Conservation (phyloP, 441 rosid genomes). For the Erysimum cheiri region DNA sequence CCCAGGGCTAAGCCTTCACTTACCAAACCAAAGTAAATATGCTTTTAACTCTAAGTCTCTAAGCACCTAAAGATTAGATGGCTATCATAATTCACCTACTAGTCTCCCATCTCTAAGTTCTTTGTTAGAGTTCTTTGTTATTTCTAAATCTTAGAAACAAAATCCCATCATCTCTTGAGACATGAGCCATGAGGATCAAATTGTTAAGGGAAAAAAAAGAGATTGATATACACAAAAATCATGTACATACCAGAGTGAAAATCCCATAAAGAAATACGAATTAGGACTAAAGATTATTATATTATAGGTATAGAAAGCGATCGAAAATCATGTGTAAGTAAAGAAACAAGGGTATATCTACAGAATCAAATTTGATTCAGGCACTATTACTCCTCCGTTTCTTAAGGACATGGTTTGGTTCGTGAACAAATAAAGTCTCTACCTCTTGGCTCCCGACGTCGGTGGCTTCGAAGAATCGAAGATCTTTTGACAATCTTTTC, state of each 20-base stretch:
- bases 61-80: constrained; percentile 1
- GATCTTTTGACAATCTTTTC: constrained; percentile 41
- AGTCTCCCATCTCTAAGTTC: neutral
- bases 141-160: constrained; percentile 11
- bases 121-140: neutral
- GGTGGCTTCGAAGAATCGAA: constrained; percentile 45
- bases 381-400: constrained; percentile 40
- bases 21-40: neutral
- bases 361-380: constrained; percentile 31
- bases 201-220: neutral
- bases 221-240: constrained; percentile 16
- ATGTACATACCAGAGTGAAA: constrained; percentile 8
- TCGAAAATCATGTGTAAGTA: constrained; percentile 2
- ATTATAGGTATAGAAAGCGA: constrained; percentile 27
- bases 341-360: constrained; percentile 15
- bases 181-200: constrained; percentile 6
- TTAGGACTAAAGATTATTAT: constrained; percentile 4
- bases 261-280: constrained; percentile 9
- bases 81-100: constrained; percentile 18
- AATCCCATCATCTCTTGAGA: neutral
- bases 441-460: constrained; percentile 44
- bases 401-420: constrained; percentile 35
- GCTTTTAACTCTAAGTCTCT: neutral
- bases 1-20: neutral
- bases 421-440: constrained; percentile 44